Percentiles rank a stretch among this genome's conserved stretches.
Evolutionary conservation across 2,329 filamentous ascomycete species (phyloP).

Genomic region (Pleomassaria siparia): DNA sequence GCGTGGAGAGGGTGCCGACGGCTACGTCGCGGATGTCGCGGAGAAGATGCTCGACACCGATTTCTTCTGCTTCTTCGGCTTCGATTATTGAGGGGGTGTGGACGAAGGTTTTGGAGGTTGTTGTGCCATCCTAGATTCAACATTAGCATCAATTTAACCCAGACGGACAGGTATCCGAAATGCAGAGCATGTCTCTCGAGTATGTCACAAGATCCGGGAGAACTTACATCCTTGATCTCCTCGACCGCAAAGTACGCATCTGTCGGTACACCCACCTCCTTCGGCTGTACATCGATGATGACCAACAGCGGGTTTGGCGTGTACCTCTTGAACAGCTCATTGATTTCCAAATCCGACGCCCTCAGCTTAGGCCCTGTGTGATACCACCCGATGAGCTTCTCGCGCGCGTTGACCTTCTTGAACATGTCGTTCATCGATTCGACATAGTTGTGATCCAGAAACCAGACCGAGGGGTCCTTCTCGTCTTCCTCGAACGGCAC

Average conservation of each 20-base stretch:
- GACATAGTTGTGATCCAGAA: constrained; percentile 98
- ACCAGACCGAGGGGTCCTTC: constrained; percentile 98
- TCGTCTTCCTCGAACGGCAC: constrained; percentile 99
- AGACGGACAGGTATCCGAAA: background rate
- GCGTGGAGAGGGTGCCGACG: constrained; percentile 91
- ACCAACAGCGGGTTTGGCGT: constrained; percentile 94
- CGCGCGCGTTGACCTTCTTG: constrained; percentile 98
- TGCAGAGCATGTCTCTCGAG: too few species aligned
- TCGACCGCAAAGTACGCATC: constrained; percentile 99
- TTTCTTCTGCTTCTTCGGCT: constrained; percentile 98
- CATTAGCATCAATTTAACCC: background rate
- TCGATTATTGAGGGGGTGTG: constrained; percentile 98
- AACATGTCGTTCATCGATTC: constrained; percentile 99
- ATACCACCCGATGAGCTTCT: constrained; percentile 99
- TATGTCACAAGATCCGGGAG: background rate
- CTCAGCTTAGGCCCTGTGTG: constrained; percentile 96
- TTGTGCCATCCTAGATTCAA: constrained; percentile 81
- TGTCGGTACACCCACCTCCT: constrained; percentile 95
- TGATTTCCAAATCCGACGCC: constrained; percentile 97
- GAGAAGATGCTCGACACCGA: constrained; percentile 95
- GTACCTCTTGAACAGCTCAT: constrained; percentile 99
- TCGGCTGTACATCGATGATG: constrained; percentile 97
- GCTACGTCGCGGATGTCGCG: constrained; percentile 98
- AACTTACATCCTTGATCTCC: constrained; percentile 95
- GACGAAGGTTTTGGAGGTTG: constrained; percentile 94